Evolutionary conservation across 2,329 filamentous ascomycete species (phyloP), one percentile per base, ranked within the genome.

Genomic region (Domatiomyces catenatus): DNA sequence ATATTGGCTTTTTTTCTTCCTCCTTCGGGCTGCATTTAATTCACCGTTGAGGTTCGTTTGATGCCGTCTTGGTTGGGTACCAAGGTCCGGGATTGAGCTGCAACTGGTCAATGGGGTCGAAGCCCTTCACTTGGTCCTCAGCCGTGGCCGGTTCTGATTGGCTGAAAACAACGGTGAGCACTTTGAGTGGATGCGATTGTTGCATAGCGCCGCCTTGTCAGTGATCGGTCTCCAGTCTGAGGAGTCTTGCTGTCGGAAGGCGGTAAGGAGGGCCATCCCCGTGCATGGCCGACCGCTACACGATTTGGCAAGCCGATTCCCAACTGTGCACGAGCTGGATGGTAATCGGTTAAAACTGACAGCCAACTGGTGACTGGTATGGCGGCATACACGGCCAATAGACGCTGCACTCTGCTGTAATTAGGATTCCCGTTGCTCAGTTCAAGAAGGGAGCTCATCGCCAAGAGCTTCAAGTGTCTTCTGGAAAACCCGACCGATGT

Each of bases 391-490:
- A 39, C 5, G 5, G 32, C 10, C 12, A 15, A 39, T 39, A 15
- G 32, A 39, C 32, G 15, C 32, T 15, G 15, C 10, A 8, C 15
- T 15, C 5, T 4, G 32, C 10, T 39, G 32, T 12, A 5, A 15
- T 39, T 15, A 39, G 32, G 10, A 39, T 39, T 39, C 32, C 32
- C 10, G 10, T 39, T 39, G 10, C 15, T 12, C 15, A 15, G 32
- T 42, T 19, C 3, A 24, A 24, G 22, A 24, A 3, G 22, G 22
- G 22, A 58, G 44, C 6, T 52, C 54, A 49, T 57, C 57, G 36
- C 58, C 58, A n/a, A 60, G 56, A 18, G 59, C 56, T 47, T 58
- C 57, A 42, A 60, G 26, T 5, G 58, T 58, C 18, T 50, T 49
- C 48, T 58, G 54, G 48, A 56, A 60, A 20, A 59, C 51, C 43